Evolutionary conservation across 2,329 filamentous ascomycete species (phyloP).

Genomic region (Biscogniauxia sp.): DNA sequence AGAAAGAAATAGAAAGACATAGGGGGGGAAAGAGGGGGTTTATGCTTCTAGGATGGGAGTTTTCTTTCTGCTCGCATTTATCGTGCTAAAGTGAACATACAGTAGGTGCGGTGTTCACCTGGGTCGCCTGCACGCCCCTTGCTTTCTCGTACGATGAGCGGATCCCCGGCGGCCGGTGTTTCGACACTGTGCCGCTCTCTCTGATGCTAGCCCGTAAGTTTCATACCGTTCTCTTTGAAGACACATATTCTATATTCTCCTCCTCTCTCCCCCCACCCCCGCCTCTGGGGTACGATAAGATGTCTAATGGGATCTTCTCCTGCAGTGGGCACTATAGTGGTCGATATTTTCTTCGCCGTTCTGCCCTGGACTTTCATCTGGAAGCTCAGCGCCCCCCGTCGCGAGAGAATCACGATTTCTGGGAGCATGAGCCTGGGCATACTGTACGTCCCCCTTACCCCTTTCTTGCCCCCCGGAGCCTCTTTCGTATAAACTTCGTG

Average conservation of each 20-base stretch:
- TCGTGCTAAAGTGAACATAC: background rate
- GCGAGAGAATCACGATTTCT: conserved; percentile 4
- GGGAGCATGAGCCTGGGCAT: conserved; percentile 14
- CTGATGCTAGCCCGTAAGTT: conserved; percentile 9
- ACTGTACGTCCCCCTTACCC: conserved; percentile 5
- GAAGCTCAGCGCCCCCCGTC: conserved; percentile 6
- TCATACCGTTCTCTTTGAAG: background rate
- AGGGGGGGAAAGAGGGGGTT: background rate
- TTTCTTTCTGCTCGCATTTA: too few relatives aligned
- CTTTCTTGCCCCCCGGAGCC: too few relatives aligned
- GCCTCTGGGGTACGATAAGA: background rate
- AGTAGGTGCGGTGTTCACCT: conserved; percentile 12
- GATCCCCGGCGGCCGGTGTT: conserved; percentile 6
- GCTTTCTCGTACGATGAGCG: conserved; percentile 11
- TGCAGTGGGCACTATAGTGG: conserved; percentile 8
- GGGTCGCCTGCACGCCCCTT: conserved; percentile 9
- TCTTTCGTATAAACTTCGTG: background rate
- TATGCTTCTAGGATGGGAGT: too few relatives aligned
- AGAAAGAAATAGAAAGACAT: too few relatives aligned
- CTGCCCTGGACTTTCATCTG: conserved; percentile 12
- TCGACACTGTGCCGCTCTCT: conserved; percentile 7
- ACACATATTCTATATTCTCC: background rate
- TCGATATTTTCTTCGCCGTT: conserved; percentile 7
- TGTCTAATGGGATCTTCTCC: background rate
- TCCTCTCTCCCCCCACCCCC: too few relatives aligned